phyloP scores from a whole-genome alignment of 805 yeast species.

The Ogataea trehaloabstinens region DNA sequence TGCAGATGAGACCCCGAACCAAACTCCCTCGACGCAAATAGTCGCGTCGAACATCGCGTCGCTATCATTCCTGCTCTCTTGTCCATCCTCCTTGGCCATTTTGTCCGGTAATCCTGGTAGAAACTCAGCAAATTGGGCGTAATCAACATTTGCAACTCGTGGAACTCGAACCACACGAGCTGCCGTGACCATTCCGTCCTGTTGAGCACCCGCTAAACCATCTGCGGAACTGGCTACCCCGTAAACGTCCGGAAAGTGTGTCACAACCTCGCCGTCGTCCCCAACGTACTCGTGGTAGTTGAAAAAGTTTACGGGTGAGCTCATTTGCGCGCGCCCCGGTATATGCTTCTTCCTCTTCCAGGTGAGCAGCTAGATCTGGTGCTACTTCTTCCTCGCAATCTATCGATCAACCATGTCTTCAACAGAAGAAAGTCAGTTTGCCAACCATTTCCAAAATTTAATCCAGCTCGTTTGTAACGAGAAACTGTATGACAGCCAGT shows the following conservation, averaged over 20 bases:
- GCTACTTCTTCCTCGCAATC: too few species aligned
- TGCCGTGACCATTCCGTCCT: conserved; percentile 6
- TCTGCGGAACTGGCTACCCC: conserved; percentile 9
- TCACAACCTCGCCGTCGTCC: conserved; percentile 41
- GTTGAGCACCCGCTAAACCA: not conserved
- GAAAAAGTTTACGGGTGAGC: conserved; percentile 42
- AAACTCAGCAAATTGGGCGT: conserved; percentile 54
- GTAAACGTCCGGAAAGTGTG: conserved; percentile 67
- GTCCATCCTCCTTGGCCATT: conserved; percentile 54
- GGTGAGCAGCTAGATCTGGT: too few species aligned
- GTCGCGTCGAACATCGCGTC: conserved; percentile 30
- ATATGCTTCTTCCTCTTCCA: not conserved
- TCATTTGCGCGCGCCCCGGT: too few species aligned
- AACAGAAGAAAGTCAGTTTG: conserved; percentile 43
- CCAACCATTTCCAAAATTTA: conserved; percentile 46
- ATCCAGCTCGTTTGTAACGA: conserved; percentile 42
- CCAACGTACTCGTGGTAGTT: conserved; percentile 61
- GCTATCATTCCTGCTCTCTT: conserved; percentile 22
- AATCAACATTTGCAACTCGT: conserved; percentile 39
- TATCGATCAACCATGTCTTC: too few species aligned
- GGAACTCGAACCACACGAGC: conserved; percentile 70
- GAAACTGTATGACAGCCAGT: conserved; percentile 13
- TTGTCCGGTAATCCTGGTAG: conserved; percentile 45
- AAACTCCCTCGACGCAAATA: conserved; percentile 40
- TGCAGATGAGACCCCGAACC: conserved; percentile 51